Conservation (phyloP, 441 rosid species). For the Euphorbia schlechtendalii region DNA sequence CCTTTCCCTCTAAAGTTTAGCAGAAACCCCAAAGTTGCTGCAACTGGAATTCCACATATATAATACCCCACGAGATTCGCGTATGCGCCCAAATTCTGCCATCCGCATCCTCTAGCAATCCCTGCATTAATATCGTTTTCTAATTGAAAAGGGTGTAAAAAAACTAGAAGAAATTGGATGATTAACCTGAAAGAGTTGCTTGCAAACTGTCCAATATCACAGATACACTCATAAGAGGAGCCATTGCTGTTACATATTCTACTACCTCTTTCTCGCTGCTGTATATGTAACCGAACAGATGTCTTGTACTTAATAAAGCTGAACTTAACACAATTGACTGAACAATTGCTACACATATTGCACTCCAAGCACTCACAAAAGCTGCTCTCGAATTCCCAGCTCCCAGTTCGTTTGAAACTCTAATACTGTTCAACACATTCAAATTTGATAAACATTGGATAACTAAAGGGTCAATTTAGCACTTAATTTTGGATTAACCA, state of each 20-base stretch:
- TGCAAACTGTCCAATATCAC: conserved; percentile 43
- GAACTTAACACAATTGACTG: conserved; percentile 28
- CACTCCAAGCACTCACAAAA: conserved; percentile 31
- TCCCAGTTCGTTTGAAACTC: conserved; percentile 58
- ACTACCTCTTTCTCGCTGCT: conserved; percentile 58
- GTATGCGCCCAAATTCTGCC: conserved; percentile 47
- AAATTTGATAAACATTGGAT: too few species aligned
- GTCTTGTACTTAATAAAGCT: conserved; percentile 30
- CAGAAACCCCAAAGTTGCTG: conserved; percentile 34
- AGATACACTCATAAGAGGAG: conserved; percentile 48
- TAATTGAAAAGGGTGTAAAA: conserved; percentile 50
- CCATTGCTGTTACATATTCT: conserved; percentile 45
- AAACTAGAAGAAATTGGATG: conserved; percentile 26
- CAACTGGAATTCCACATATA: conserved; percentile 44
- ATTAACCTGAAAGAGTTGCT: conserved; percentile 39
- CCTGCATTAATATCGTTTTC: conserved; percentile 44
- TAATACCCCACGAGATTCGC: conserved; percentile 43
- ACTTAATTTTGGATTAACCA: too few species aligned
- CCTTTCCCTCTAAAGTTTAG: conserved; percentile 35
- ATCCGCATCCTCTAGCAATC: conserved; percentile 52
- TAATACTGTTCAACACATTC: not conserved
- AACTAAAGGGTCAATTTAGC: too few species aligned
- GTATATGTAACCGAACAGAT: conserved; percentile 38
- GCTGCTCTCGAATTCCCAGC: conserved; percentile 48
- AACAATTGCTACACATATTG: conserved; percentile 32